These are phyloP conservation scores for Kalmusia sp. DNA, from an alignment of 2,329 filamentous ascomycete genomes.

Conservation along the genomic window DNA sequence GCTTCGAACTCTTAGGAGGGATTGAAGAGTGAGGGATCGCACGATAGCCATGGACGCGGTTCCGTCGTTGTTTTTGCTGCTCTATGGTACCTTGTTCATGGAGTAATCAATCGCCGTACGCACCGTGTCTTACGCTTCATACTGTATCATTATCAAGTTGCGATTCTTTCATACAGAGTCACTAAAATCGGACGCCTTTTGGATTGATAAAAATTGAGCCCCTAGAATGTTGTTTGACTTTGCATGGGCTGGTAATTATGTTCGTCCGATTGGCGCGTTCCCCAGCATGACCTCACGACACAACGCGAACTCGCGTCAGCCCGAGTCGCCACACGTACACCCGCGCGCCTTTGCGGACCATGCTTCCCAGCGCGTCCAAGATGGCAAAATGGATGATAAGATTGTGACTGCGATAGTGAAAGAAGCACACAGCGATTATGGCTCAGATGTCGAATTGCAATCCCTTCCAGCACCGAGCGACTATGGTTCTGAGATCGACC, in stretches of 20 bases:
- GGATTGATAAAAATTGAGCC: too few relatives aligned
- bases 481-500: slow-evolving; percentile 70
- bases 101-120: too few relatives aligned
- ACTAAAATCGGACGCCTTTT: too few relatives aligned
- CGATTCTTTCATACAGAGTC: too few relatives aligned
- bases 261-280: background rate
- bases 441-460: slow-evolving; percentile 66
- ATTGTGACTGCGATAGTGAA: slow-evolving; percentile 16
- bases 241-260: background rate
- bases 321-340: slow-evolving; percentile 3
- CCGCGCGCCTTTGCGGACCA: slow-evolving; percentile 5
- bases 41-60: background rate
- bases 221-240: too few relatives aligned
- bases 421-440: slow-evolving; percentile 62
- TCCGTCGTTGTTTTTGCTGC: background rate
- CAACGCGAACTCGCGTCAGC: slow-evolving; percentile 15
- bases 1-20: slow-evolving; percentile 38
- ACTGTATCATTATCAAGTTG: too few relatives aligned
- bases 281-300: slow-evolving; percentile 20
- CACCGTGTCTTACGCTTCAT: too few relatives aligned
- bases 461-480: slow-evolving; percentile 55
- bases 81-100: background rate
- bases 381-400: slow-evolving; percentile 36
- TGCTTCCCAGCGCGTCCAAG: slow-evolving; percentile 7
- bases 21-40: background rate